These are phyloP conservation scores for Ascochyta pisi DNA, from an alignment of 2,329 filamentous ascomycete species.

Conservation along the genomic window DNA sequence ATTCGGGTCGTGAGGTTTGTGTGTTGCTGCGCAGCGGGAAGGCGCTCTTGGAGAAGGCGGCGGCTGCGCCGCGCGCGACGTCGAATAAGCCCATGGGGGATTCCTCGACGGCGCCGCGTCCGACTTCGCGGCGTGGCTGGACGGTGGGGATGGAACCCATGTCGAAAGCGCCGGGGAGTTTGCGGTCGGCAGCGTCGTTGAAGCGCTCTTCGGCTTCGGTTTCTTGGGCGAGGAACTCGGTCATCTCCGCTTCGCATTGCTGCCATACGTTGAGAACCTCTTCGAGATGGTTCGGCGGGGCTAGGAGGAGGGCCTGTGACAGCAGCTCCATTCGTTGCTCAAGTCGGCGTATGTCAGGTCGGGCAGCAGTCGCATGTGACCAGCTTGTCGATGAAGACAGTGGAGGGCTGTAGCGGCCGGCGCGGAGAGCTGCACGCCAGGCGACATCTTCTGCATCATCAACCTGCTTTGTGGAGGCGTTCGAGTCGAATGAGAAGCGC, in stretches of 20 bases:
- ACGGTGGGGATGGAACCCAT: slow-evolving; percentile 36
- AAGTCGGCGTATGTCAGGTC: slow-evolving; percentile 67
- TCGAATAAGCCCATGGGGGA: slow-evolving; percentile 62
- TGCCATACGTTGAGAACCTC: slow-evolving; percentile 79
- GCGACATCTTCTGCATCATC: slow-evolving; percentile 68
- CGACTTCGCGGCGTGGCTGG: slow-evolving; percentile 53
- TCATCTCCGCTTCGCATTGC: slow-evolving; percentile 79
- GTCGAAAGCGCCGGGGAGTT: slow-evolving; percentile 57
- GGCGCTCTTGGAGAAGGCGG: slow-evolving; percentile 55
- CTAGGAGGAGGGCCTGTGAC: slow-evolving; percentile 75
- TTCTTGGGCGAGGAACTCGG: slow-evolving; percentile 70
- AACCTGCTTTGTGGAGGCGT: slow-evolving; percentile 18
- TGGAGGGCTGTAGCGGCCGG: slow-evolving; percentile 71
- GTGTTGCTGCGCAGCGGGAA: slow-evolving; percentile 51
- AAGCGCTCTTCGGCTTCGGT: slow-evolving; percentile 73
- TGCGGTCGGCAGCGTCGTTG: slow-evolving; percentile 69
- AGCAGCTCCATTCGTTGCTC: slow-evolving; percentile 84
- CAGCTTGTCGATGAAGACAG: slow-evolving; percentile 48
- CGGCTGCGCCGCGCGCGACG: slow-evolving; percentile 58
- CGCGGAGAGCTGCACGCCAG: slow-evolving; percentile 79
- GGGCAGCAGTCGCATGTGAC: slow-evolving; percentile 55
- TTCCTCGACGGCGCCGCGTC: slow-evolving; percentile 53
- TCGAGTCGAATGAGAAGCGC: slow-evolving; percentile 29
- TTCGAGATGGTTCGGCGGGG: slow-evolving; percentile 72
- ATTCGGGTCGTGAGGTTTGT: slow-evolving; percentile 12